Evolutionary conservation across 176 grass and related monocot genomes (phyloP).

Genomic region (Phoenix dactylifera): DNA sequence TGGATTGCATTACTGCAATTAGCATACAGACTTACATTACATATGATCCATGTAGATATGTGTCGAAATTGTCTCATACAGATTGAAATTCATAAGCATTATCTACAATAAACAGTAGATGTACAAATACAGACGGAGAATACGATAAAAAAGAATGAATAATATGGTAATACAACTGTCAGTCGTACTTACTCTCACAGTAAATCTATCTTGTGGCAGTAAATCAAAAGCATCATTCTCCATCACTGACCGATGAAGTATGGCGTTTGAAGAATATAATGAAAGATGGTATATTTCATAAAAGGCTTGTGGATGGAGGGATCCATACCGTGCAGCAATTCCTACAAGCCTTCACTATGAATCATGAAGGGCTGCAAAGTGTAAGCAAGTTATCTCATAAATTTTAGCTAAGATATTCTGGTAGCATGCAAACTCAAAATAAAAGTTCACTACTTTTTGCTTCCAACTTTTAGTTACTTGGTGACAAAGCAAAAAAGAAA

Average conservation of each 20-base stretch:
- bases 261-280: constrained; percentile 8
- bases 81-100: too few relatives aligned
- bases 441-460: not conserved
- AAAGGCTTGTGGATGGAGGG: not conserved
- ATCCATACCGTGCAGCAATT: constrained; percentile 11
- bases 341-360: not conserved
- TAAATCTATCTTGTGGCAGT: not conserved
- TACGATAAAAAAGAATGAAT: too few relatives aligned
- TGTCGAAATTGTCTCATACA: too few relatives aligned
- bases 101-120: too few relatives aligned
- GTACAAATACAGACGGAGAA: too few relatives aligned
- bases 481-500: not conserved
- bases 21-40: too few relatives aligned
- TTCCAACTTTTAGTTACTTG: constrained; percentile 14
- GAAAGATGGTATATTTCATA: not conserved
- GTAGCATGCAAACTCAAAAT: not conserved
- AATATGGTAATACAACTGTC: too few relatives aligned
- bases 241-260: constrained; percentile 10
- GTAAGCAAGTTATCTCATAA: constrained; percentile 5
- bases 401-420: not conserved
- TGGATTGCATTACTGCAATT: too few relatives aligned
- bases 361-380: constrained; percentile 1
- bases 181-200: too few relatives aligned
- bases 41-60: too few relatives aligned
- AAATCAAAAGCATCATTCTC: constrained; percentile 12